These are phyloP conservation scores for Paramecium sexaurelia DNA, from an alignment of 73 alveolate genomes.

Conservation along the genomic window DNA sequence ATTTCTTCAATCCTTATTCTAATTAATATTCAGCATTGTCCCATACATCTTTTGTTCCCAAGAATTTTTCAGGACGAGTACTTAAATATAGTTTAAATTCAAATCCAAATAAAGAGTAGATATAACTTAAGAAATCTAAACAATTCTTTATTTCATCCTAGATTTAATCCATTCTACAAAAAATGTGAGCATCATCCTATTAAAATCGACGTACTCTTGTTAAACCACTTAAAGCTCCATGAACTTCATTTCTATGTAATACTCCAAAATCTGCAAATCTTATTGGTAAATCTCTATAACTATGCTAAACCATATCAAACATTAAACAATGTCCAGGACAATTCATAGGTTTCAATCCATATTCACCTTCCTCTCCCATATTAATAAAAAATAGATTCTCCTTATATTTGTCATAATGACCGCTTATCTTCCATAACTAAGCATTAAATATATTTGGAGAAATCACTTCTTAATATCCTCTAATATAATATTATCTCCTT, in stretches of 20 bases:
- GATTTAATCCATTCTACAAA: slow-evolving; percentile 98
- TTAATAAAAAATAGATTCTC: slow-evolving; percentile 97
- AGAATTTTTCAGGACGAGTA: slow-evolving; percentile 94
- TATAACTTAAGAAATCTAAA: slow-evolving; percentile 87
- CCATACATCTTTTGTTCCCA: slow-evolving; percentile 97
- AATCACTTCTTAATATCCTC: slow-evolving; percentile 99
- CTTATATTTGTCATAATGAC: slow-evolving; percentile 99
- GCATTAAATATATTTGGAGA: slow-evolving; percentile 98
- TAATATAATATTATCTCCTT: slow-evolving; percentile 92
- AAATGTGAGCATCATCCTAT: slow-evolving; percentile 99
- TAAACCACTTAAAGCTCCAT: slow-evolving; percentile 99
- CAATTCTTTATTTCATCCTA: slow-evolving; percentile 85
- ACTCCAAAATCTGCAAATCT: slow-evolving; percentile 99
- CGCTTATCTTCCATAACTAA: slow-evolving; percentile 98
- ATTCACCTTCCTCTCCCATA: slow-evolving; percentile 96
- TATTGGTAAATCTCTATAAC: slow-evolving; percentile 99
- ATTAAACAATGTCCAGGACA: slow-evolving; percentile 99
- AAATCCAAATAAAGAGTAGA: slow-evolving; percentile 93
- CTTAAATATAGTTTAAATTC: slow-evolving; percentile 92
- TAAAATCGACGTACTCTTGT: slow-evolving; percentile 99
- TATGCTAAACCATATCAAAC: slow-evolving; percentile 88
- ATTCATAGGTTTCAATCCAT: slow-evolving; percentile 99
- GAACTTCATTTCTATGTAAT: slow-evolving; percentile 99
- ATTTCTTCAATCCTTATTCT: slow-evolving; percentile 88
- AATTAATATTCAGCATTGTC: slow-evolving; percentile 94